Conservation (phyloP, 2,329 filamentous ascomycete species). For the Fonsecaea erecta region DNA sequence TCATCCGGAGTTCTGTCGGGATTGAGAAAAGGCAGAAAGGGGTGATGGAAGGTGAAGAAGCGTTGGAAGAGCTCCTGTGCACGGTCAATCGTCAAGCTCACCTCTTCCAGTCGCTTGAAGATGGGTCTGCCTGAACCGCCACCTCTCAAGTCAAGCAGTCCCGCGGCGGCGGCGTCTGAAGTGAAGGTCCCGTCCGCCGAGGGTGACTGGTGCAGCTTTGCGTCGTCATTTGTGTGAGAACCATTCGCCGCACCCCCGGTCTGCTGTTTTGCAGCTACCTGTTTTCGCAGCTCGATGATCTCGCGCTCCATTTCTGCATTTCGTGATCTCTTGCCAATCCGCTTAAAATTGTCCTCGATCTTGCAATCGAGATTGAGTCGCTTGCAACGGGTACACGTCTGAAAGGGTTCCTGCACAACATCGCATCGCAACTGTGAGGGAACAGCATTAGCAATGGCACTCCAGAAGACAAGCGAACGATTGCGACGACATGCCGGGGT, state of each 20-base stretch:
- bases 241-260: slow-evolving; percentile 10
- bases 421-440: slow-evolving; percentile 65
- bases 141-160: slow-evolving; percentile 55
- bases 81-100: slow-evolving; percentile 50
- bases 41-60: slow-evolving; percentile 68
- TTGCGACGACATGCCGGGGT: not conserved
- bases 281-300: slow-evolving; percentile 56
- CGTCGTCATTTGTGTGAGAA: slow-evolving; percentile 16
- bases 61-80: slow-evolving; percentile 56
- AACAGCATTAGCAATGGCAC: slow-evolving; percentile 18
- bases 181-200: slow-evolving; percentile 38
- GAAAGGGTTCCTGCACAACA: slow-evolving; percentile 67
- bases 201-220: slow-evolving; percentile 16
- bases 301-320: slow-evolving; percentile 68
- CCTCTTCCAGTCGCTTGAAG: slow-evolving; percentile 59
- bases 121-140: slow-evolving; percentile 40
- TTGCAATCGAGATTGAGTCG: slow-evolving; percentile 68
- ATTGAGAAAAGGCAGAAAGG: slow-evolving; percentile 67
- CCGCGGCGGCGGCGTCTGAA: slow-evolving; percentile 56
- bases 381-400: slow-evolving; percentile 64
- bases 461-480: not conserved
- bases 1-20: slow-evolving; percentile 58
- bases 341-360: slow-evolving; percentile 71
- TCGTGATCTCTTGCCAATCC: slow-evolving; percentile 68
- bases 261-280: slow-evolving; percentile 47